Conservation (phyloP, 805 yeast species). For the Yamadazyma insecticola region DNA sequence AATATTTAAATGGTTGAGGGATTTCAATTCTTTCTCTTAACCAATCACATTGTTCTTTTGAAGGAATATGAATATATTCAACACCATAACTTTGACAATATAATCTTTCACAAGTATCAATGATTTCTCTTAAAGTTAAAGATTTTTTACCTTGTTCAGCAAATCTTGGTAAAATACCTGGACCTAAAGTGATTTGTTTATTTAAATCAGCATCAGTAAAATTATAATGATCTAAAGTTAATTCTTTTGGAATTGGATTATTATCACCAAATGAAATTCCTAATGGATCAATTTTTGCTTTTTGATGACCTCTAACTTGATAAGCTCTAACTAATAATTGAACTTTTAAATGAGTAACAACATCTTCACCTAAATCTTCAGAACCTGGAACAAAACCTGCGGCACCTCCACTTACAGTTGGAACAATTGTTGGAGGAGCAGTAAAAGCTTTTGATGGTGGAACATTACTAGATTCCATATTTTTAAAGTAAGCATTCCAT, state of each 20-base stretch:
- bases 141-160: constrained; percentile 59
- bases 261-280: constrained; percentile 81
- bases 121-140: constrained; percentile 73
- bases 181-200: constrained; percentile 85
- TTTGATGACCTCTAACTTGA: constrained; percentile 97
- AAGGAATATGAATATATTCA: constrained; percentile 95
- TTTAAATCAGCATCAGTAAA: constrained; percentile 83
- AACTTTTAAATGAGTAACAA: constrained; percentile 85
- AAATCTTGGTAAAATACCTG: constrained; percentile 94
- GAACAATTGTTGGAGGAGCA: constrained; percentile 90
- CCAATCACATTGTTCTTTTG: constrained; percentile 96
- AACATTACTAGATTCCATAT: constrained; percentile 66
- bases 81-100: constrained; percentile 90
- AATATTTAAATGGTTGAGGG: constrained; percentile 78
- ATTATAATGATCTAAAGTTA: constrained; percentile 88
- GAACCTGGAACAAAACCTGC: constrained; percentile 59
- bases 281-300: constrained; percentile 94
- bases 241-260: constrained; percentile 68
- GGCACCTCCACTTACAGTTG: constrained; percentile 74
- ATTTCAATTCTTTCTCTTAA: constrained; percentile 94
- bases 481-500: constrained; percentile 96
- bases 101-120: constrained; percentile 71
- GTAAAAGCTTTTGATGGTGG: constrained; percentile 73
- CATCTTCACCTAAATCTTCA: constrained; percentile 50
- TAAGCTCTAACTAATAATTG: constrained; percentile 97